Base-by-base conservation (phyloP, 129 eudicot genomes). In the Pseudognaphalium luteoalbum region DNA sequence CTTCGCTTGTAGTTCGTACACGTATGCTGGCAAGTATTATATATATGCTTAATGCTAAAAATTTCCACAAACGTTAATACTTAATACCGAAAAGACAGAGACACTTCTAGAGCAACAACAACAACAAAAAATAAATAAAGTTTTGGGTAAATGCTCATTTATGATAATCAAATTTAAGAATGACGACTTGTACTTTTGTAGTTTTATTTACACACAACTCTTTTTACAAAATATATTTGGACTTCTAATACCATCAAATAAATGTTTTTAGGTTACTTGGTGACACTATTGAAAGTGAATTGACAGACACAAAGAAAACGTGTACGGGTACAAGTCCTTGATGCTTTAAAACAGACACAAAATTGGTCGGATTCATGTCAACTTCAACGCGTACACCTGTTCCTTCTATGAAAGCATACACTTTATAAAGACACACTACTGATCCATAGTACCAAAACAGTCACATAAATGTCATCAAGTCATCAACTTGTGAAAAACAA, bases 371-470 rank as follows among this genome's bases (percentile, higher is more conserved):
- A 72, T 72, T 72, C 66, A 77, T 19, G 71, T 82, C 85, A 42
- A 77, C 33, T 33, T 77, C 82, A 77, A 71, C 78, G 78, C 74
- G 77, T 41, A 82, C 85, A 82, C 81, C 81, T 82, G 78, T 33
- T 71, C 50, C 29, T 42, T 32, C 68, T 57, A 7, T 17, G 30
- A 73, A 66, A 80, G 15, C 74, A 9, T 35, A 67, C 79, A 64
- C 47, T 32, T 56, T 77, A 68, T 16, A 78, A 76, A 76, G 80
- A 32, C 11, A 17, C 47, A 10, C 34, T 63, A n/a, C 42, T 35
- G n/a, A n/a, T n/a, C 59, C 41, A 60, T 44, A 6, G 14, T 8
- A 58, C 4, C 56, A 76, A 11, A n/a, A 57, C 22, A n/a, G 28
- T 9, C 61, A 15, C 68, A 47, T n/a, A 51, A 57, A 6, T 42